Evolutionary conservation across 106 monocot species (phyloP).

Genomic region (Amphibolis antarctica): DNA sequence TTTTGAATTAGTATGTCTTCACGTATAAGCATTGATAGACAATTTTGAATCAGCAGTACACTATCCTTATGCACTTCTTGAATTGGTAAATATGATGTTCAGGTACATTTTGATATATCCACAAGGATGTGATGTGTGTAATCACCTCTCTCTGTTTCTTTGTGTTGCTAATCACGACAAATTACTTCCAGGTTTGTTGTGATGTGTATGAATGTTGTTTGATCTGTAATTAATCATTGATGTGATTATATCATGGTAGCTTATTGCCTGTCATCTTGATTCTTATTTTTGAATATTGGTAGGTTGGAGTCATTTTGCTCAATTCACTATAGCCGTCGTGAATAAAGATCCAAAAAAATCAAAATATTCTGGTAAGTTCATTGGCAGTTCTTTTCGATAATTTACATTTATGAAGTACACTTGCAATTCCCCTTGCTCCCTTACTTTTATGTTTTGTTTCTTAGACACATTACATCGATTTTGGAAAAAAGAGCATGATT

Average conservation of each 20-base stretch:
- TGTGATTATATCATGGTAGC: background rate
- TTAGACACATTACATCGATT: slow-evolving; percentile 90
- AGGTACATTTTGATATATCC: slow-evolving; percentile 98
- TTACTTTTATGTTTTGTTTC: slow-evolving; percentile 5
- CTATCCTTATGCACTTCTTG: background rate
- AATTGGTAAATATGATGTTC: slow-evolving; percentile 17
- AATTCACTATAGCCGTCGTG: slow-evolving; percentile 91
- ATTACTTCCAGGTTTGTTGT: slow-evolving; percentile 68
- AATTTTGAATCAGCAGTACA: too few relatives aligned
- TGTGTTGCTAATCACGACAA: slow-evolving; percentile 97
- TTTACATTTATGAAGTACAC: background rate
- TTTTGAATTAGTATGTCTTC: too few relatives aligned
- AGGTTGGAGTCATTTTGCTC: slow-evolving; percentile 99
- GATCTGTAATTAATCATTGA: too few relatives aligned
- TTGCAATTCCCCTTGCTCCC: background rate
- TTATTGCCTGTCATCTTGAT: background rate
- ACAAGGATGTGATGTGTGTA: slow-evolving; percentile 91
- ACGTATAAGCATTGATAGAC: too few relatives aligned
- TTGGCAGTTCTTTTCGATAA: background rate
- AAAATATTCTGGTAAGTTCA: slow-evolving; percentile 76
- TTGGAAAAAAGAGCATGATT: slow-evolving; percentile 98
- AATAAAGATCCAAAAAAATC: slow-evolving; percentile 96
- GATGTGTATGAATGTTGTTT: too few relatives aligned
- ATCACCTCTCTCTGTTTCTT: slow-evolving; percentile 88
- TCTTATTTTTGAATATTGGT: slow-evolving; percentile 11